Conservation (phyloP, 2,329 filamentous ascomycete genomes). For the Fusarium protoensiforme region DNA sequence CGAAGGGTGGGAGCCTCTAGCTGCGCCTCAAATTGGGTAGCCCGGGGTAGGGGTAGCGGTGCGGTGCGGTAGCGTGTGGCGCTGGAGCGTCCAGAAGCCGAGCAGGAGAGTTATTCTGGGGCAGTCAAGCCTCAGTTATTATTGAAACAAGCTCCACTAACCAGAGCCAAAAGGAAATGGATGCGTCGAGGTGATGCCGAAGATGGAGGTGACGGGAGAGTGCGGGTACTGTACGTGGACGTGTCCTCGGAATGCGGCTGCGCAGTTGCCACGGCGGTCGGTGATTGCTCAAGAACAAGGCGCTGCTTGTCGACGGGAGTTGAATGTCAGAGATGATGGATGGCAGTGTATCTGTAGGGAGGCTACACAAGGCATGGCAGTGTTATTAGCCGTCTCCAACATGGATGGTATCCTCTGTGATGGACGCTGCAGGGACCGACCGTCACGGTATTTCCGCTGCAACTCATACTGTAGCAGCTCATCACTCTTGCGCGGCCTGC, state of each 20-base stretch:
- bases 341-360: background rate
- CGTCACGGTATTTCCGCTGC: background rate
- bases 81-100: constrained; percentile 31
- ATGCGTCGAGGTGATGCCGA: background rate
- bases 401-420: background rate
- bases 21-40: constrained; percentile 40
- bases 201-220: background rate
- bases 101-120: constrained; percentile 27
- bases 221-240: background rate
- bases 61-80: constrained; percentile 32
- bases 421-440: background rate
- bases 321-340: background rate
- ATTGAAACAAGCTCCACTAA: constrained; percentile 30
- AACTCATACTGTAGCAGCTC: constrained; percentile 33
- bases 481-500: constrained; percentile 20
- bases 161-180: background rate
- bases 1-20: constrained; percentile 7
- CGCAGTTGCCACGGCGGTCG: background rate
- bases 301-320: background rate
- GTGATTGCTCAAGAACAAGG: background rate
- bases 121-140: constrained; percentile 22
- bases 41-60: background rate
- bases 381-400: background rate
- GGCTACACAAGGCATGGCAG: background rate
- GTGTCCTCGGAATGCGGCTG: background rate